Conservation (phyloP, 1,139 yeast species). For the Debaryomyces sp. region DNA sequence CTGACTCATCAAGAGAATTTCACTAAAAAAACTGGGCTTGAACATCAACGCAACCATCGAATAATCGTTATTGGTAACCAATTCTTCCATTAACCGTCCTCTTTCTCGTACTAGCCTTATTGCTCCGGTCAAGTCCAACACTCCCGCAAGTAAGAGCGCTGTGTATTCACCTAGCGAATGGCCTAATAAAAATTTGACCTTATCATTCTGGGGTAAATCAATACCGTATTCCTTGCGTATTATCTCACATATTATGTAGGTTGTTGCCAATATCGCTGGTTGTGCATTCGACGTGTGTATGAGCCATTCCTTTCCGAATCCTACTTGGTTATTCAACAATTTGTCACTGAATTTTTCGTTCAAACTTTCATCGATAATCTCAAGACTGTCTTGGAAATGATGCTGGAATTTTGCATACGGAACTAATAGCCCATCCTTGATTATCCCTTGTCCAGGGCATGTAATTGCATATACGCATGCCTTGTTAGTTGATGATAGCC, state of each 20-base stretch:
- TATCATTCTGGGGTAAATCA: conserved; percentile 23
- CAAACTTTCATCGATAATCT: conserved; percentile 66
- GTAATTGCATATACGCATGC: conserved; percentile 30
- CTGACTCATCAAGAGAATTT: conserved; percentile 22
- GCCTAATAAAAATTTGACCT: conserved; percentile 43
- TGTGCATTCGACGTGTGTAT: conserved; percentile 57
- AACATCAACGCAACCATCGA: conserved; percentile 45
- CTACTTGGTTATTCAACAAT: conserved; percentile 18
- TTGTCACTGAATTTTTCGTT: conserved; percentile 45
- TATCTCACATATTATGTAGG: conserved; percentile 39
- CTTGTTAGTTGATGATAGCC: background rate
- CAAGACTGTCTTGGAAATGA: conserved; percentile 21
- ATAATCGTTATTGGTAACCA: conserved; percentile 20
- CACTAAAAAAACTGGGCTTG: conserved; percentile 19
- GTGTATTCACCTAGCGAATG: conserved; percentile 65
- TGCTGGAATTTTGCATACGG: conserved; percentile 22
- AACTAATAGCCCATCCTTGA: conserved; percentile 30
- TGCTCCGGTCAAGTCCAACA: conserved; percentile 43
- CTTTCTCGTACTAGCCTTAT: conserved; percentile 52
- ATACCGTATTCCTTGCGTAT: conserved; percentile 26
- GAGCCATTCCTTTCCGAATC: conserved; percentile 21
- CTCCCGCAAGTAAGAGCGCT: conserved; percentile 47
- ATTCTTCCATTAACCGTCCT: conserved; percentile 53
- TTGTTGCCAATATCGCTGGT: conserved; percentile 58
- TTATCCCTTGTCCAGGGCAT: conserved; percentile 49